Evolutionary conservation across 1,284 basidiomycete genomes (phyloP), one percentile per base, ranked within the genome.

Genomic region (Cutaneotrichosporon dermatis): DNA sequence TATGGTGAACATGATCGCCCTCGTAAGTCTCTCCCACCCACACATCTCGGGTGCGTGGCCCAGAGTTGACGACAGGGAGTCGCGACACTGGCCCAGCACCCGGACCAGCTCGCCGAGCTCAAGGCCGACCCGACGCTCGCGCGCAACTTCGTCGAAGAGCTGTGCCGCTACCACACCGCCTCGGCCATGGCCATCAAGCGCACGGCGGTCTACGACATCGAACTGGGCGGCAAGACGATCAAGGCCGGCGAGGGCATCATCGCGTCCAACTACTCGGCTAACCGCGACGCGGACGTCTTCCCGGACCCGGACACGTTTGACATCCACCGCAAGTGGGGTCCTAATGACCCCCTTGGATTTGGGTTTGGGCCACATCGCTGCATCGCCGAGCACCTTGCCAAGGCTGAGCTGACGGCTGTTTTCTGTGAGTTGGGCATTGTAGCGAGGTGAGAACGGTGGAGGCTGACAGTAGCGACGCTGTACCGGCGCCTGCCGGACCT

Each of bases 1-100:
- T 12, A 60, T 60, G 58, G 58, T 60, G 13, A 60, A 60, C 58
- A 60, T 60, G 58, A 56, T 60, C 15, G 58, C 44, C 3, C 58
- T 60, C 6, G 39, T 40, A 34, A 54, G 53, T 54, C 25, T 25
- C 2, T 25, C 25, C 25, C 25, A n/a, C n/a, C n/a, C n/a, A n/a
- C 25, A 25, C 25, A 2, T 25, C 25, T 3, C 25, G 2, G 6
- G 5, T 7, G 7, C 13, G 12, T 35, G 2, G 36, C 6, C 6
- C n/a, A 11, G 8, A 12, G 39, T 4, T 4, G 15, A 45, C 43
- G 2, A 10, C 43, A 54, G 53, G 58, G 58, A 15, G 58, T 60
- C 4, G 58, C 54, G 5, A 60, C 58, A 11, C 58, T 60, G 8
- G 54, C 54, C 3, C 39, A 60, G 40, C 40, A 56, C 54, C 54